phyloP scores from a whole-genome alignment of 305 asterid species.

The Fraxinus latifolia region DNA sequence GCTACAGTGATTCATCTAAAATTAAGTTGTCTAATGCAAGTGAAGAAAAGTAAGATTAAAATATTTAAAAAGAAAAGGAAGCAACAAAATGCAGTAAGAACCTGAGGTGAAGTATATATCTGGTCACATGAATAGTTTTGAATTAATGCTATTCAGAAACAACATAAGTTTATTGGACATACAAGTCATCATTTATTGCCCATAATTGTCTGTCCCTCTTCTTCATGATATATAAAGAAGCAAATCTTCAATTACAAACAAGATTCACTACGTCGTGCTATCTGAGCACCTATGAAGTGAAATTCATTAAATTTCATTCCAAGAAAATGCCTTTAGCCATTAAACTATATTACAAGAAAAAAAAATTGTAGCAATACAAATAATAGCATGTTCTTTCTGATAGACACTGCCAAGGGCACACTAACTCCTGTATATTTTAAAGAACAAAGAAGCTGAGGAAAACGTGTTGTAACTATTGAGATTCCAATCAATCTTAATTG shows the following conservation, averaged over 20 bases:
- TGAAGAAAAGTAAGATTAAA: background rate
- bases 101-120: background rate
- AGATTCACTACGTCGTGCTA: background rate
- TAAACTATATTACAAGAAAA: conserved; percentile 2
- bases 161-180: background rate
- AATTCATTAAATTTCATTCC: background rate
- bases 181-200: background rate
- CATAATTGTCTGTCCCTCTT: background rate
- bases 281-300: background rate
- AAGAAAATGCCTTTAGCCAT: background rate
- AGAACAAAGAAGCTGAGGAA: conserved; percentile 29
- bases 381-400: conserved; percentile 14
- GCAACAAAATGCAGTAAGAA: background rate
- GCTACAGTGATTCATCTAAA: background rate
- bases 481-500: conserved; percentile 60
- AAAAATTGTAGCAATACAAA: conserved; percentile 8
- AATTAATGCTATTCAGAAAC: background rate
- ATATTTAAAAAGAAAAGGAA: background rate
- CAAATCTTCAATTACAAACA: background rate
- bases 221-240: background rate
- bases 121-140: background rate
- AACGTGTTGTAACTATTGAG: conserved; percentile 54
- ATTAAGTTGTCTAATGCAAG: background rate
- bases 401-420: background rate
- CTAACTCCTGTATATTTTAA: background rate